These are phyloP conservation scores for Linnemannia schmuckeri DNA, from an alignment of 192 early-diverging fungal species.

Conservation along the genomic window DNA sequence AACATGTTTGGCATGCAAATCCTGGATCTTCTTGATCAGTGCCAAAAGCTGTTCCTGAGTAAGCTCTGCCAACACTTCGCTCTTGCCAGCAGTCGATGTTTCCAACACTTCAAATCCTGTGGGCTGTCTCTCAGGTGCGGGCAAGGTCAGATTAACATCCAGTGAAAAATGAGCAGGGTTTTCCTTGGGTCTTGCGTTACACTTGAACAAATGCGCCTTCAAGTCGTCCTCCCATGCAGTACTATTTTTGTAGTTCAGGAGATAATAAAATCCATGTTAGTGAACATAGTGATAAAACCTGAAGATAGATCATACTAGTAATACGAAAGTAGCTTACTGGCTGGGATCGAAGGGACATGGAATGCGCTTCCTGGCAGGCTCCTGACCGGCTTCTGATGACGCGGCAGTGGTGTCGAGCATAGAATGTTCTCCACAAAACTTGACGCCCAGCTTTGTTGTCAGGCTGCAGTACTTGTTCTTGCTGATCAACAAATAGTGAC, in stretches of 20 bases:
- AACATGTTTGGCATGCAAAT: conserved; percentile 38
- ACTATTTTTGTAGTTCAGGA: conserved; percentile 29
- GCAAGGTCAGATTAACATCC: conserved; percentile 60
- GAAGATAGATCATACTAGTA: not conserved
- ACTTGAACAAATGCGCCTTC: conserved; percentile 71
- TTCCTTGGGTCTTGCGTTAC: conserved; percentile 74
- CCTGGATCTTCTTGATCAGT: conserved; percentile 49
- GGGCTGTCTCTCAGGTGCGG: conserved; percentile 43
- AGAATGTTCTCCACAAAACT: conserved; percentile 82
- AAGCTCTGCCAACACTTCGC: conserved; percentile 29
- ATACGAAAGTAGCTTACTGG: conserved; percentile 68
- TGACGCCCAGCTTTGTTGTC: conserved; percentile 61
- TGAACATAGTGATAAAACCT: not conserved
- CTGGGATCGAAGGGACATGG: conserved; percentile 81
- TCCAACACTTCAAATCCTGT: conserved; percentile 28
- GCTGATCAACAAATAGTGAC: conserved; percentile 68
- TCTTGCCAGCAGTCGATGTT: conserved; percentile 3
- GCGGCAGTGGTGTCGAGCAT: conserved; percentile 30
- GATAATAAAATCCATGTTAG: not conserved
- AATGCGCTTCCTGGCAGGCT: conserved; percentile 61
- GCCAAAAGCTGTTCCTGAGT: conserved; percentile 27
- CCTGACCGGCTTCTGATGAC: not conserved
- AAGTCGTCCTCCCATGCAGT: conserved; percentile 67
- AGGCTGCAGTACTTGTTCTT: conserved; percentile 78
- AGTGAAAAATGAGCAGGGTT: conserved; percentile 34